These are phyloP conservation scores for Phytophthora nicotianae DNA, from an alignment of 352 stramenopile species.

Conservation along the genomic window DNA sequence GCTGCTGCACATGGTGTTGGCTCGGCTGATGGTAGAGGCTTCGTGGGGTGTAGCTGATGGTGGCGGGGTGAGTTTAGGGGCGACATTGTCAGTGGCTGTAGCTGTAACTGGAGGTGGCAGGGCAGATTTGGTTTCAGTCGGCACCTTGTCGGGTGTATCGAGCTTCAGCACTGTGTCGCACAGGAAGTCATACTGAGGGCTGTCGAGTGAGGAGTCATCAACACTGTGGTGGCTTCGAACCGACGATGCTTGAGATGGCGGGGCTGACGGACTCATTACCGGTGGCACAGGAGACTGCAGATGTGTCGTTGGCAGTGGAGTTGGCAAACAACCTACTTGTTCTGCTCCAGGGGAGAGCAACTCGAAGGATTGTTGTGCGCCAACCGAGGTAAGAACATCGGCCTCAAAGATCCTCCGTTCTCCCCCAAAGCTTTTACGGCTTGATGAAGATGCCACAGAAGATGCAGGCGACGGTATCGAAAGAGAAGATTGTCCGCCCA, in stretches of 20 bases:
- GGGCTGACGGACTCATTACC: constrained; percentile 17
- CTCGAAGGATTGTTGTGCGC: constrained; percentile 18
- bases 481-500: constrained; percentile 13
- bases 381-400: neutral
- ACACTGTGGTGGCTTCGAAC: constrained; percentile 15
- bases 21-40: constrained; percentile 6
- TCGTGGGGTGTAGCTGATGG: constrained; percentile 1
- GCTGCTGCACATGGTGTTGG: constrained; percentile 31
- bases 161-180: constrained; percentile 28
- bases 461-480: constrained; percentile 23
- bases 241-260: constrained; percentile 6
- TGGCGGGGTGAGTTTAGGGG: neutral
- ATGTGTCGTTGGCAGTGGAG: constrained; percentile 20
- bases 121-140: constrained; percentile 10
- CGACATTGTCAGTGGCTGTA: constrained; percentile 2
- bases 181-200: constrained; percentile 20
- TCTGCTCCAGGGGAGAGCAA: constrained; percentile 35
- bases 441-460: constrained; percentile 23
- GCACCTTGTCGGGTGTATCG: constrained; percentile 20
- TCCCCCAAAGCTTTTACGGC: constrained; percentile 19
- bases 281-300: constrained; percentile 34
- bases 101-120: neutral
- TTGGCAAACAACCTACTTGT: constrained; percentile 19
- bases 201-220: constrained; percentile 6
- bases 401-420: constrained; percentile 16